phyloP scores from a whole-genome alignment of 441 rosid species.

The Viola pubescens region DNA sequence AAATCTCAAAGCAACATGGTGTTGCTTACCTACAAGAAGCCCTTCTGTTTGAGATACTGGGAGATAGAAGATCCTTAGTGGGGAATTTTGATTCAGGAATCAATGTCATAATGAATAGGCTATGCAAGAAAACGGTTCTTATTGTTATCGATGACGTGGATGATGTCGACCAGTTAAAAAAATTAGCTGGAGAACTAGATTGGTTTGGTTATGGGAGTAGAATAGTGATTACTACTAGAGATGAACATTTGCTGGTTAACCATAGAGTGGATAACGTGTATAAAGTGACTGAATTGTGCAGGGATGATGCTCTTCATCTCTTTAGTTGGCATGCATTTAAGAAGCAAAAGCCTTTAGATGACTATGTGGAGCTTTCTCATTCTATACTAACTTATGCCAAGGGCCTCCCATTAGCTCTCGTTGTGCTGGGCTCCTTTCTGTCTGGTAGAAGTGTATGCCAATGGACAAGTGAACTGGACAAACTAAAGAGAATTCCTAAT shows the following conservation, averaged over 20 bases:
- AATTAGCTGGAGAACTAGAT: conserved; percentile 10
- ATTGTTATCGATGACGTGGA: conserved; percentile 16
- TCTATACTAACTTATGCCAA: conserved; percentile 11
- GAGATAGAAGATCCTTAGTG: background rate
- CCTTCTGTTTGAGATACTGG: background rate
- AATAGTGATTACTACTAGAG: conserved; percentile 19
- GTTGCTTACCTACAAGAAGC: background rate
- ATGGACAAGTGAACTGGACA: conserved; percentile 18
- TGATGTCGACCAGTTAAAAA: conserved; percentile 4
- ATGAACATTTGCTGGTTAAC: conserved; percentile 13
- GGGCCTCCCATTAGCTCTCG: conserved; percentile 19
- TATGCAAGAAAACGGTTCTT: background rate
- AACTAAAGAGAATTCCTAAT: conserved; percentile 11
- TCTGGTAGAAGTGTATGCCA: conserved; percentile 10
- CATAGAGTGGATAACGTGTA: conserved; percentile 3
- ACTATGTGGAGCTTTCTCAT: conserved; percentile 11
- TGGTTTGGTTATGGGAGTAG: conserved; percentile 23
- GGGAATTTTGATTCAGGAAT: background rate
- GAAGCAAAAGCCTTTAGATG: conserved; percentile 10
- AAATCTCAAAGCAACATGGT: background rate
- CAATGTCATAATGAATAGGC: background rate
- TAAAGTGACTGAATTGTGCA: conserved; percentile 11
- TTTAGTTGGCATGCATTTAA: conserved; percentile 12
- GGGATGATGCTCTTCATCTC: conserved; percentile 18
- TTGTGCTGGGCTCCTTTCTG: conserved; percentile 21